phyloP scores from a whole-genome alignment of 441 rosid genomes.

The Erodium texanum region DNA sequence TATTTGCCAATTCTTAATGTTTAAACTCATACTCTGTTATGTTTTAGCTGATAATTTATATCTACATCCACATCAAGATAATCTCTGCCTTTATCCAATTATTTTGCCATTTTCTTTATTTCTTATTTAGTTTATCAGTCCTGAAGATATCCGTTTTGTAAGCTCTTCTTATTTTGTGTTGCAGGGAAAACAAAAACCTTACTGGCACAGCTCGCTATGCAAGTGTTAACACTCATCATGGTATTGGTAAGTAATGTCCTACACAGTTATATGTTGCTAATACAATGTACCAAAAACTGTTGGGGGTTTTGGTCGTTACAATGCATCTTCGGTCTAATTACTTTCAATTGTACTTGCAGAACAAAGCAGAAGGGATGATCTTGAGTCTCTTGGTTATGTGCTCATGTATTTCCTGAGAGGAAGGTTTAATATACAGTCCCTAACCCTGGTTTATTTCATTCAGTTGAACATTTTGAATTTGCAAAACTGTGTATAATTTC shows the following conservation, averaged over 20 bases:
- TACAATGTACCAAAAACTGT: not conserved
- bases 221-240: conserved; percentile 86
- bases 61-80: not conserved
- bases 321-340: not conserved
- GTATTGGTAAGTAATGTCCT: conserved; percentile 51
- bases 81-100: not conserved
- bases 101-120: not conserved
- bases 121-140: not conserved
- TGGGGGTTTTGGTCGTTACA: not conserved
- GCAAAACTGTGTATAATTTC: conserved; percentile 10
- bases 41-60: not conserved
- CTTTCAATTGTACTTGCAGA: conserved; percentile 29
- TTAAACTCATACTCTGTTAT: not conserved
- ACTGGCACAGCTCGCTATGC: conserved; percentile 96
- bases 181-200: conserved; percentile 80
- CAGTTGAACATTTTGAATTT: not conserved
- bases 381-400: conserved; percentile 85
- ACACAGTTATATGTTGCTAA: conserved; percentile 17
- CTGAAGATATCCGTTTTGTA: not conserved
- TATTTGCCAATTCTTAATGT: not conserved
- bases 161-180: conserved; percentile 12
- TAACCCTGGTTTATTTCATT: not conserved
- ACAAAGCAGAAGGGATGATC: conserved; percentile 91
- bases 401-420: conserved; percentile 88
- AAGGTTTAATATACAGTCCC: conserved; percentile 38